These are phyloP conservation scores for Monosporascus sp. DNA, from an alignment of 2,329 filamentous ascomycete species.

Conservation along the genomic window DNA sequence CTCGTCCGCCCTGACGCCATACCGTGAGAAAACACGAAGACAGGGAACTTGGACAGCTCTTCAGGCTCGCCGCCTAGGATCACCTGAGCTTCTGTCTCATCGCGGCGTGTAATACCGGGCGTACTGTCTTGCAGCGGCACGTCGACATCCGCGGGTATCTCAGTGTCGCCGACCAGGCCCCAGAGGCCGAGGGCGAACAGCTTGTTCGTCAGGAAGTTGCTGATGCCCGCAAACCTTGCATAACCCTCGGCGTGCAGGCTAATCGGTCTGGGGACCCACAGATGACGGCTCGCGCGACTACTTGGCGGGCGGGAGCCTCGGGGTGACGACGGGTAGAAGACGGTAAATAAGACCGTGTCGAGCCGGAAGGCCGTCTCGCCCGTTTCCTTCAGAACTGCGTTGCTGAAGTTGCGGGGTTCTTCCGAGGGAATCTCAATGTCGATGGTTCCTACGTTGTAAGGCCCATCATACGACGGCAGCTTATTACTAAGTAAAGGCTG, in stretches of 20 bases:
- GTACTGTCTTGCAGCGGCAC: conserved; percentile 30
- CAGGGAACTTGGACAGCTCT: conserved; percentile 27
- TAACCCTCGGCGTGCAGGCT: conserved; percentile 41
- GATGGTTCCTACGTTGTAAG: conserved; percentile 39
- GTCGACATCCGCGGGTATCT: conserved; percentile 44
- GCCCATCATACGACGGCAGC: conserved; percentile 39
- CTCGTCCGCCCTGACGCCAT: conserved; percentile 45
- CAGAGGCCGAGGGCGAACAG: conserved; percentile 39
- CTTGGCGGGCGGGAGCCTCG: conserved; percentile 12
- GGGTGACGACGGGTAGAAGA: conserved; percentile 42
- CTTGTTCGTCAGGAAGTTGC: conserved; percentile 37
- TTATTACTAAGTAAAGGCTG: conserved; percentile 39
- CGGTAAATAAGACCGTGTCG: conserved; percentile 42
- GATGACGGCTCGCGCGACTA: conserved; percentile 20
- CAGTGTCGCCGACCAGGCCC: conserved; percentile 37
- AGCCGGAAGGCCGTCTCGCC: conserved; percentile 38
- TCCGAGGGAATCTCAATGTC: conserved; percentile 37
- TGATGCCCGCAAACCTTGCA: conserved; percentile 38
- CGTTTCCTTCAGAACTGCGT: conserved; percentile 31
- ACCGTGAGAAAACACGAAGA: conserved; percentile 49
- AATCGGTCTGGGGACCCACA: conserved; percentile 41
- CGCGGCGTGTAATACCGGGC: conserved; percentile 15
- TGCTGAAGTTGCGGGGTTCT: conserved; percentile 26
- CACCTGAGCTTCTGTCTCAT: conserved; percentile 16
- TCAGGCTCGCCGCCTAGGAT: conserved; percentile 13